Base-by-base conservation (phyloP, 495 filamentous ascomycete species). In the Clohesyomyces aquaticus region DNA sequence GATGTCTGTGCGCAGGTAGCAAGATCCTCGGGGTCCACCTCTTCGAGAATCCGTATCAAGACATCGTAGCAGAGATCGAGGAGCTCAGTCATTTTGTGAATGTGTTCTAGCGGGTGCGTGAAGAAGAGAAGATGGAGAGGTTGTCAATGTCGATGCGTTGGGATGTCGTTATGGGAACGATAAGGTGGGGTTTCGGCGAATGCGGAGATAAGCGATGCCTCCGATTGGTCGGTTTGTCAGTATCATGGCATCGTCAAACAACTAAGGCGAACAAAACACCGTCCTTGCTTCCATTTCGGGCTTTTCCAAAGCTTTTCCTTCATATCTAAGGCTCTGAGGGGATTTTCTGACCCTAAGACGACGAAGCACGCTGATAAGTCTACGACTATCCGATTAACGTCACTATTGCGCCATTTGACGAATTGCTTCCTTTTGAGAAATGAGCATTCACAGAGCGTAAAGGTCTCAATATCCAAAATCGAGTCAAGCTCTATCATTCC, bases 11-110 rank as follows among this genome's bases (percentile, higher is more conserved):
- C 69, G 18, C 86, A 60, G n/a, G 66, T 51, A 0, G 73, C 75
- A 28, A 88, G 64, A 61, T 86, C 84, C 28, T 73, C 62, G 1
- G 82, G 81, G n/a, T 82, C 73, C n/a, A 84, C 71, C 54, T 80
- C 77, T 49, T 70, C 61, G 42, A 88, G 74, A 56, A 88, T 81
- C 60, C 77, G 73, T 61, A 85, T 80, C 26, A 87, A 63, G 47
- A 86, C 78, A 72, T 88, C 85, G n/a, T 80, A 77, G 55, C 67
- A 74, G 11, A 76, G 68, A 58, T 71, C 73, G 42, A 74, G 69
- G 2, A 76, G 64, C 58, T 69, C 62, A 32, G 46, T 62, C 28
- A 4, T 42, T 4, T 18, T 21, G 4, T 22, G 22, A 26, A 10
- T 50, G 22, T 6, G 32, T 38, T 38, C 6, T 38, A 38, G 32